Evolutionary conservation across 495 filamentous ascomycete genomes (phyloP), one percentile per base, ranked within the genome.

Genomic region (Aspergillus panamensis): DNA sequence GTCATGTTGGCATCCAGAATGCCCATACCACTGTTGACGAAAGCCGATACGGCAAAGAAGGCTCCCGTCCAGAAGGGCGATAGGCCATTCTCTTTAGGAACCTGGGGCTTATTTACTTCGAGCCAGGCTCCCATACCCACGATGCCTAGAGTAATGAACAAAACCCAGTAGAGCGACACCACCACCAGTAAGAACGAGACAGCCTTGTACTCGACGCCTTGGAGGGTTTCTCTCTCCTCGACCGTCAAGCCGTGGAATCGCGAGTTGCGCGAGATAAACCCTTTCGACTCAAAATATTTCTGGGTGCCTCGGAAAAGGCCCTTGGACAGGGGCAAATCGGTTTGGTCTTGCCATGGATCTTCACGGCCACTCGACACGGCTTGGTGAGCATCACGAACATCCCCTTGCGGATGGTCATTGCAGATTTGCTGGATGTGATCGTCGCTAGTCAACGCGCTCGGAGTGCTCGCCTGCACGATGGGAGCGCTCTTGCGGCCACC

Each of bases 11-110:
- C 76, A 69, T 95, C 91, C 42, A 96, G 69, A 32, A 96, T 81
- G 17, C 83, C 84, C 91, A 96, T 92, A 19, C 91, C 91, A 19
- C 82, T 87, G 66, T 95, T 96, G 62, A 89, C 92, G 70, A 96
- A 96, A 3, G 89, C 91, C 49, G 86, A 90, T 1, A 75, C 67
- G 14, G 74, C 75, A 56, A 78, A 76, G 44, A 78, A 79, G 3
- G 72, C 67, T 12, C 75, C 75, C 1, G 72, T 75, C 72, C 71
- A 78, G 57, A 81, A 89, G 13, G 88, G 83, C 56, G 85, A 82
- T 42, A 90, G 77, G 1, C 86, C 88, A 69, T 95, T 95, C 21
- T 64, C 69, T n/a, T 74, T 67, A 0, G 89, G 74, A 9, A 82
- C 67, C 42, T 78, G 75, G 8, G 84, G 75, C 47, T 79, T 74